Evolutionary conservation across 2,329 filamentous ascomycete species (phyloP), one percentile per base, ranked within the genome.

Genomic region (Fusarium piperis): DNA sequence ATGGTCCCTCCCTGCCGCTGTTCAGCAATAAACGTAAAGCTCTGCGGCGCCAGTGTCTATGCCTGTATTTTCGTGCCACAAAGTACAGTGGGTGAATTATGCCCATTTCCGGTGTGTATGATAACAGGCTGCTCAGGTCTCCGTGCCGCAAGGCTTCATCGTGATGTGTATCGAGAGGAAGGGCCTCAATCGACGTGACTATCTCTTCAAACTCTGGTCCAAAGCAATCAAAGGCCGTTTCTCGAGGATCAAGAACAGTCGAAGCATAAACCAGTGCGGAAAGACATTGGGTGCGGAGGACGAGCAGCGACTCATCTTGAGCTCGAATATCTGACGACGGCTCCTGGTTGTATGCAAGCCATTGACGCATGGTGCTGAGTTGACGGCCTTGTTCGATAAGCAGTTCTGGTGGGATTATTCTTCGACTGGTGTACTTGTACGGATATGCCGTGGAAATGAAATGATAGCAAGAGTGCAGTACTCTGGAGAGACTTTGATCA

Each of bases 341-440:
- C 0, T 69, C 4, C 6, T 41, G 16, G 13, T 75, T 69, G 1
- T 3, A 13, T 4, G 68, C 60, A 0, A 75, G 32, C 73, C 73
- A 75, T 23, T 70, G 70, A 8, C 66, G 72, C 10, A 75, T 7
- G 15, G 32, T 64, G 1, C 58, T 36, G 2, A 75, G 65, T 10
- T 72, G 70, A 5, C 64, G 70, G 11, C 73, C 73, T 26, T 74
- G 72, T 5, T 75, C 70, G 2, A 75, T 72, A n/a, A 75, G 72
- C 7, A 75, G 16, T 1, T 72, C 63, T 1, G 72, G 65, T 2
- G 73, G 70, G 3, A 65, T 55, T 0, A 51, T 2, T 11, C 70
- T 62, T 3, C 60, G 52, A 30, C 64, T 72, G 10, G 59, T 62
- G 32, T 74, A 75, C 15, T 68, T 75, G 18, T 74, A 75, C 0